A percentile compares a stretch with the other conserved stretches of the same genome.
Evolutionary conservation across 352 stramenopile species (phyloP).

Genomic region (Phytophthora idaei): DNA sequence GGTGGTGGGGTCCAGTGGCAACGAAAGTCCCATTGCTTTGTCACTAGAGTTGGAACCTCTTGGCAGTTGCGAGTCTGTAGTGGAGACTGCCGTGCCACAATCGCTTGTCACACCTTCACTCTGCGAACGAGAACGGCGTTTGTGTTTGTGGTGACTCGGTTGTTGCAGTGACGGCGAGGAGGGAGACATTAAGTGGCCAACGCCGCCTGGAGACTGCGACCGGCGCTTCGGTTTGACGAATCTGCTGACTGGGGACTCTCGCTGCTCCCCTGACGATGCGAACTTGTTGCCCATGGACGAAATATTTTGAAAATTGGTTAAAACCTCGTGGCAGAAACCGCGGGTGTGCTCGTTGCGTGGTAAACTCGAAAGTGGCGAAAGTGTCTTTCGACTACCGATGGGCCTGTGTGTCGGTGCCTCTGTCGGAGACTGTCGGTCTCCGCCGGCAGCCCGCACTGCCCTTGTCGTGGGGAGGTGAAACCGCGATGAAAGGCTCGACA

Average conservation of each 20-base stretch:
- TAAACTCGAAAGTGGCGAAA: constrained; percentile 29
- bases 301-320: background rate
- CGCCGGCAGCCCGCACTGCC: background rate
- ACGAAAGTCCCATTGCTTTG: constrained; percentile 13
- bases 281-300: constrained; percentile 40
- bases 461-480: constrained; percentile 24
- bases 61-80: constrained; percentile 32
- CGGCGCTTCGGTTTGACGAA: constrained; percentile 26
- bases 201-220: background rate
- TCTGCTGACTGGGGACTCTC: constrained; percentile 15
- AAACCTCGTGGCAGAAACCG: background rate
- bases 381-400: constrained; percentile 11
- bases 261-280: constrained; percentile 7
- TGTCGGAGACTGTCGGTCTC: constrained; percentile 29
- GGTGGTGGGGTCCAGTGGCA: constrained; percentile 22
- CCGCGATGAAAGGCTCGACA: constrained; percentile 34
- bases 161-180: constrained; percentile 18
- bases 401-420: constrained; percentile 5
- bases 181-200: constrained; percentile 25
- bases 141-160: constrained; percentile 15
- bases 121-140: constrained; percentile 31
- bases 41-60: constrained; percentile 24
- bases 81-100: constrained; percentile 36
- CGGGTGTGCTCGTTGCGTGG: constrained; percentile 10
- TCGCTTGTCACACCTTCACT: constrained; percentile 44